Evolutionary conservation across 208 protist species (phyloP), one percentile per base, ranked within the genome.

Genomic region (Trypanosomatidae sp.): DNA sequence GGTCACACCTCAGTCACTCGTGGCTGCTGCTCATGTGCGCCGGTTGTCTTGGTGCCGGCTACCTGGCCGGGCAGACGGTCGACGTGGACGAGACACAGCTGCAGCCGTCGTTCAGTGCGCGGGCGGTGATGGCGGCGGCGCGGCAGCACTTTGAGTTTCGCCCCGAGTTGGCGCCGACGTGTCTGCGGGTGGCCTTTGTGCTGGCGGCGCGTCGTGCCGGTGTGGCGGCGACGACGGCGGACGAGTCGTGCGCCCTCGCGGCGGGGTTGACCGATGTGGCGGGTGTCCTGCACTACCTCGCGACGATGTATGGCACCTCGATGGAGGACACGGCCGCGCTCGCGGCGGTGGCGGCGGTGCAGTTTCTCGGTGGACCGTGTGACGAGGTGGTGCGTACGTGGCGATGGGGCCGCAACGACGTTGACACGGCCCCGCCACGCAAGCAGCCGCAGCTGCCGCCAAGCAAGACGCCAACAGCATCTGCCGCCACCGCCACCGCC

Each of bases 401-500:
- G 81, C 59, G 56, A 46, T 87, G 81, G 76, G 81, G 76, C 8
- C 75, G 81, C n/a, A 82, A 90, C 45, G 81, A 90, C 63, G 81
- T 51, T 2, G 73, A 90, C 53, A 51, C 38, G 28, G 54, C 72
- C 1, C 63, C 63, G 2, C 19, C 53, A 18, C 71, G 76, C 45
- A 83, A 76, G 33, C 49, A 70, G 10, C 56, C 57, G 3, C 49
- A 47, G 41, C 43, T 63, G 32, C 43, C 52, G 4, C 13, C 5
- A 22, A 48, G 65, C 30, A 63, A 65, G 27, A 22, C 33, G 19
- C 11, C 30, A 35, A 35, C 11, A 35, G n/a, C 30, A 15, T 15
- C n/a, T 35, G n/a, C 11, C n/a, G 30, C 11, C 30, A 35, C 11
- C n/a, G n/a, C 11, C 30, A 35, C 11, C 11, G 30, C 30, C 11